Conservation (phyloP, 1,139 yeast species). For the Candida sanyaensis region DNA sequence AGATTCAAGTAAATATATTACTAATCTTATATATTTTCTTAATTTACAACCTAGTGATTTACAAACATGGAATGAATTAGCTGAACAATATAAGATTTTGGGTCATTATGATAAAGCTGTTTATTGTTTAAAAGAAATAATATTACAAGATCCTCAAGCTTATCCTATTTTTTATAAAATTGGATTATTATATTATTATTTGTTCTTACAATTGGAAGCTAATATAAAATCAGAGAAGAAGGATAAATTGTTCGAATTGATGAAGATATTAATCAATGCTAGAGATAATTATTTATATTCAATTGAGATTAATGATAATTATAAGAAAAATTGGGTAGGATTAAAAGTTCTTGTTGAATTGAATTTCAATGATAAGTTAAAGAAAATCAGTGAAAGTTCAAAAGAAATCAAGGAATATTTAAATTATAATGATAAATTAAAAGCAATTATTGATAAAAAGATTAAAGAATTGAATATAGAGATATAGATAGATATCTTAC, state of each 20-base stretch:
- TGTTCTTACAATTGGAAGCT: constrained; percentile 22
- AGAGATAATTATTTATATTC: constrained; percentile 64
- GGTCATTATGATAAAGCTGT: constrained; percentile 72
- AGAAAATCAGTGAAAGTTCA: constrained; percentile 12
- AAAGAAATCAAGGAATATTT: constrained; percentile 27
- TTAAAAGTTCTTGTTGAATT: constrained; percentile 42
- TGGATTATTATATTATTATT: constrained; percentile 35
- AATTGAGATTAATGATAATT: constrained; percentile 73
- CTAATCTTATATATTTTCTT: constrained; percentile 49
- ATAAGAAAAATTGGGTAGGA: constrained; percentile 78
- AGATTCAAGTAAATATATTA: constrained; percentile 40
- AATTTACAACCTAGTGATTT: constrained; percentile 70
- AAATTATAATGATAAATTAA: constrained; percentile 23
- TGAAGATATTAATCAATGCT: constrained; percentile 32
- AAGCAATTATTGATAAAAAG: constrained; percentile 20
- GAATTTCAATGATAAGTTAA: constrained; percentile 23
- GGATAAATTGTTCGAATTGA: constrained; percentile 25
- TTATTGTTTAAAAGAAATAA: constrained; percentile 66
- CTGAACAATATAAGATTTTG: constrained; percentile 55
- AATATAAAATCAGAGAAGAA: constrained; percentile 20
- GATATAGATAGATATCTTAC: constrained; percentile 3
- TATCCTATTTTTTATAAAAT: constrained; percentile 68
- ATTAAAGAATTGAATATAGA: constrained; percentile 19
- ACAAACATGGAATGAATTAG: constrained; percentile 77
- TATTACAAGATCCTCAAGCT: constrained; percentile 69